Base-by-base conservation (phyloP, 495 filamentous ascomycete species). In the Talaromyces adpressus region DNA sequence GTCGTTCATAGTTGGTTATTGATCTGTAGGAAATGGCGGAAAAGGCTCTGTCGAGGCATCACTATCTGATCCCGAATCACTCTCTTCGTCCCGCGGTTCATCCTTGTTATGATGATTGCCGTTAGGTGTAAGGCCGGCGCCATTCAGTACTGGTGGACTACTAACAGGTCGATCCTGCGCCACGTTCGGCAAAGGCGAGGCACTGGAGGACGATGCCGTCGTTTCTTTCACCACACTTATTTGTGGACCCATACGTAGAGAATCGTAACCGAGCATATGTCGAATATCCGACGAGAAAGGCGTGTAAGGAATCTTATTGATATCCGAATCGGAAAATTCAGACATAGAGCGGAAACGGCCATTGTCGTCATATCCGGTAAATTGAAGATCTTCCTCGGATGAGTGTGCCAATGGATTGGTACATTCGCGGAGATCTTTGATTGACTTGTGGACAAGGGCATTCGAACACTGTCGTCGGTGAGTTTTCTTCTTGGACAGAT, bases 141-240 rank as follows among this genome's bases (percentile, higher is more conserved):
- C 41, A 30, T 45, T 69, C 59, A 80, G 29, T 9, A 75, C 69
- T n/a, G 76, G 73, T 5, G 77, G 77, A 47, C 74, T 79, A 36
- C 77, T 80, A n/a, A 62, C 60, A 18, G 60, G 60, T 52, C 60
- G 45, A 27, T 51, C 29, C 47, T 52, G 60, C 0, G 39, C 20
- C 25, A 62, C 6, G 4, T 18, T 20, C 34, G 58, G 39, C 14
- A 68, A 71, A 20, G 77, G 72, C 34, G 75, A 71, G 7, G 69
- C 62, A 6, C 69, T 67, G 11, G 73, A 71, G 0, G 67, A 68
- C 16, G 58, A 67, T 52, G 71, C 57, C 6, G 70, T 66, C 52
- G 74, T 51, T 16, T 69, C 68, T 25, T 62, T 68, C 36, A 65
- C 68, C n/a, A 36, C 56, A 12, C 20, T 34, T 1, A 32, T 22